Evolutionary conservation across 108 stramenopile species (phyloP).

Genomic region (Nitzschia inconspicua): DNA sequence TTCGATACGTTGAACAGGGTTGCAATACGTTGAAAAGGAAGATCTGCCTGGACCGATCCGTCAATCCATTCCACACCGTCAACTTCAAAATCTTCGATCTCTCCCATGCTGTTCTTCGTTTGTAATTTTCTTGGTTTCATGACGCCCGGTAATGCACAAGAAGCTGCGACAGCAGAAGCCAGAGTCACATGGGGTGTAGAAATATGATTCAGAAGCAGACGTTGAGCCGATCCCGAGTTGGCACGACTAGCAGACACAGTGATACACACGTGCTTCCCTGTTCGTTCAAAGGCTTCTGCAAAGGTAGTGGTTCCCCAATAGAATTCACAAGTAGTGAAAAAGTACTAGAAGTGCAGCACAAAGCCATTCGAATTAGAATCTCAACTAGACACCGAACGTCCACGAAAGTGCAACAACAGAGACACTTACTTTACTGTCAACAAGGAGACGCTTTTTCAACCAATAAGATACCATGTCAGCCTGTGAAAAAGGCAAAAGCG

Average conservation of each 20-base stretch:
- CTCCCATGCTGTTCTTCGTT: constrained; percentile 76
- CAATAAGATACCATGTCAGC: constrained; percentile 77
- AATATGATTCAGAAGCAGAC: constrained; percentile 89
- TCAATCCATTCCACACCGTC: constrained; percentile 96
- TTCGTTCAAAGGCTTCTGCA: constrained; percentile 89
- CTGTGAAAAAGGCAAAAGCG: no score
- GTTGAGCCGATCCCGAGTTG: constrained; percentile 69
- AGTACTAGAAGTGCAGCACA: constrained; percentile 17
- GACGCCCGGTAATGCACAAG: constrained; percentile 90
- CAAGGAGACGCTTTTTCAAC: constrained; percentile 70
- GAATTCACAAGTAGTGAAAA: constrained; percentile 76
- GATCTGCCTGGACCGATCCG: constrained; percentile 89
- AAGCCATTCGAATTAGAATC: no score
- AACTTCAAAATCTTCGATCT: constrained; percentile 86
- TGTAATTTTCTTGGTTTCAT: constrained; percentile 86
- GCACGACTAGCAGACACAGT: constrained; percentile 87
- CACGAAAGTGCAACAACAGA: not conserved
- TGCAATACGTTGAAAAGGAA: constrained; percentile 89
- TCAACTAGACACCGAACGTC: no score
- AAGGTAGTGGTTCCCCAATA: constrained; percentile 87
- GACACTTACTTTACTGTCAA: constrained; percentile 58
- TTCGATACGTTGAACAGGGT: constrained; percentile 90
- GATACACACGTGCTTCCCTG: constrained; percentile 91
- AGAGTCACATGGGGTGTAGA: constrained; percentile 91
- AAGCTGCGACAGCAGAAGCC: constrained; percentile 85